phyloP scores from a whole-genome alignment of 257 asterid genomes.

The Fraxinus excelsior region DNA sequence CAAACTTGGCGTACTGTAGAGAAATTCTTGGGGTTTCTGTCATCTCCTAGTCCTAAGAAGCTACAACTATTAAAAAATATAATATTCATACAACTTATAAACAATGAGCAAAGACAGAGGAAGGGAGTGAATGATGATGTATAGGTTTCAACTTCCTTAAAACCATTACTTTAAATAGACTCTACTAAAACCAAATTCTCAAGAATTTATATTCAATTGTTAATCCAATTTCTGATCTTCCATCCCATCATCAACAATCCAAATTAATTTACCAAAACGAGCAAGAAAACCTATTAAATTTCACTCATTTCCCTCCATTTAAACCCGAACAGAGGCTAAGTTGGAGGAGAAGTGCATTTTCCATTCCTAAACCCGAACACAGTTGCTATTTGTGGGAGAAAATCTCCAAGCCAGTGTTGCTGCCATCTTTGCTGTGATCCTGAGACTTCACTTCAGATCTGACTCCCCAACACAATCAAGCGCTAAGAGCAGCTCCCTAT shows the following conservation, averaged over 20 bases:
- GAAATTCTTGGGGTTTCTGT: too few relatives aligned
- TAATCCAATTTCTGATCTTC: too few relatives aligned
- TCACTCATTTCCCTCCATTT: constrained; percentile 30
- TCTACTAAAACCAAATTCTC: constrained; percentile 37
- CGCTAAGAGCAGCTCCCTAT: too few relatives aligned
- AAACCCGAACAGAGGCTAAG: too few relatives aligned
- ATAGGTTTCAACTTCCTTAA: constrained; percentile 61
- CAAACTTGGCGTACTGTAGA: too few relatives aligned
- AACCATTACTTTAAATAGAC: constrained; percentile 73
- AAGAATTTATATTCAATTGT: constrained; percentile 7
- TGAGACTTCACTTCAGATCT: too few relatives aligned
- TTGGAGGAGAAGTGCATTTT: too few relatives aligned
- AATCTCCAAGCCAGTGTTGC: constrained; percentile 77
- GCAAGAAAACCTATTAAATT: constrained; percentile 46
- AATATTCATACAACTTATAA: background rate
- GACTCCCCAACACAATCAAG: too few relatives aligned
- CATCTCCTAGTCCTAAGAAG: too few relatives aligned
- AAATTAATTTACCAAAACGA: constrained; percentile 17
- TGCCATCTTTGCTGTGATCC: constrained; percentile 69
- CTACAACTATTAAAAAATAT: constrained; percentile 11
- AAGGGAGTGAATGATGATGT: constrained; percentile 44
- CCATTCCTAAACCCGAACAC: too few relatives aligned
- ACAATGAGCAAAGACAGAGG: constrained; percentile 20
- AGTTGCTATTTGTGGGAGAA: constrained; percentile 74
- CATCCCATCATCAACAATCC: too few relatives aligned